These are phyloP conservation scores for Dactylellina sp. DNA, from an alignment of 2,329 filamentous ascomycete species.

Conservation along the genomic window DNA sequence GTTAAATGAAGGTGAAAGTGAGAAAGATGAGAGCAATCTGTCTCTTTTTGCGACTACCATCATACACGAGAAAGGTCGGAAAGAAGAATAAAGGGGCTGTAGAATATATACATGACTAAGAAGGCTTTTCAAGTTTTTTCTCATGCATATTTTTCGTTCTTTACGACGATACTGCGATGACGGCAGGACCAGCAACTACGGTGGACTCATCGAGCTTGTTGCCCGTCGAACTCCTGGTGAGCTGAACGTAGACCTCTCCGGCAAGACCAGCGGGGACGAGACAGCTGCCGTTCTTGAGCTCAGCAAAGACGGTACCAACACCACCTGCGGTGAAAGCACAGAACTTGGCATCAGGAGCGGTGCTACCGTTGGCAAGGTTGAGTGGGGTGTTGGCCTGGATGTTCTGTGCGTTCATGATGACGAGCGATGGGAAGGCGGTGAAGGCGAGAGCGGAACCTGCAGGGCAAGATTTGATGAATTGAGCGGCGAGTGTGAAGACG, in stretches of 20 bases:
- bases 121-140: not conserved
- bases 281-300: constrained; percentile 71
- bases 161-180: constrained; percentile 30
- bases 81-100: constrained; percentile 7
- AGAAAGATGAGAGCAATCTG: not conserved
- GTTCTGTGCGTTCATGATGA: constrained; percentile 58
- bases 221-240: constrained; percentile 70
- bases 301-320: constrained; percentile 72
- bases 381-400: constrained; percentile 63
- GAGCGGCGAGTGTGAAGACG: constrained; percentile 78
- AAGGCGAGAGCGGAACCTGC: constrained; percentile 73
- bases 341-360: constrained; percentile 63
- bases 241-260: constrained; percentile 75
- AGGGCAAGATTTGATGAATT: constrained; percentile 79
- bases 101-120: not conserved
- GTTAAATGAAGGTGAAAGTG: constrained; percentile 1
- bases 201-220: constrained; percentile 71
- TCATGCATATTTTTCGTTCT: not conserved
- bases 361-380: constrained; percentile 66
- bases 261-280: constrained; percentile 72
- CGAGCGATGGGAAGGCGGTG: constrained; percentile 71
- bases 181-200: constrained; percentile 68
- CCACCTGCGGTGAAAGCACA: constrained; percentile 63
- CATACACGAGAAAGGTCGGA: not conserved
- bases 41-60: not conserved